phyloP scores from a whole-genome alignment of 495 filamentous ascomycete genomes.

The Tuber indicum region DNA sequence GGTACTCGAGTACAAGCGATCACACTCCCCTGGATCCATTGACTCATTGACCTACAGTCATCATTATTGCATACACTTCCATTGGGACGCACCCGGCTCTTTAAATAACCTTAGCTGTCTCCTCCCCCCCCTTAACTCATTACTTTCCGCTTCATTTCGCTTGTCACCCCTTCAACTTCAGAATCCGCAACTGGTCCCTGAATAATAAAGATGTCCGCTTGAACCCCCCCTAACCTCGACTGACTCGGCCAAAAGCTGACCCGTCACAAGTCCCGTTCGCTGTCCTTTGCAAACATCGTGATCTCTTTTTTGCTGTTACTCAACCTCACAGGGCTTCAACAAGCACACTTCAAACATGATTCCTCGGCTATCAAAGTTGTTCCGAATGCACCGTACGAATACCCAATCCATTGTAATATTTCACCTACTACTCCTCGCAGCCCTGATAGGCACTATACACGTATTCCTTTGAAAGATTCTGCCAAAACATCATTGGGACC shows the following conservation, averaged over 20 bases:
- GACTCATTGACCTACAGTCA: not conserved
- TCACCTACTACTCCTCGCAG: constrained; percentile 31
- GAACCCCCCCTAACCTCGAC: constrained; percentile 4
- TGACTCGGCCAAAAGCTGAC: constrained; percentile 23
- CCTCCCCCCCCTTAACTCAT: not conserved
- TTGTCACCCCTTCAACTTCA: not conserved
- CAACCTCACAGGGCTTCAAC: constrained; percentile 1
- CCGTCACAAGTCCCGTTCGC: constrained; percentile 10
- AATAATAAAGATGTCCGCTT: constrained; percentile 28
- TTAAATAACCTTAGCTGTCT: not conserved
- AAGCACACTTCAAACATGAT: constrained; percentile 52
- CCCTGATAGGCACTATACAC: constrained; percentile 19
- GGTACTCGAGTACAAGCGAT: too few species aligned
- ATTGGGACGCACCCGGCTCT: not conserved
- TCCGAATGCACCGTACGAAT: constrained; percentile 50
- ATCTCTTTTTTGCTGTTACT: constrained; percentile 6
- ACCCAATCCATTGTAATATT: constrained; percentile 45
- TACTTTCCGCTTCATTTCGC: not conserved
- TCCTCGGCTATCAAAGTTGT: constrained; percentile 52
- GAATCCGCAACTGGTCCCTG: not conserved
- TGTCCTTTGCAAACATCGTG: not conserved
- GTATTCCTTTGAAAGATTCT: not conserved
- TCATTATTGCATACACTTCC: not conserved
- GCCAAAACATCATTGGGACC: constrained; percentile 7
- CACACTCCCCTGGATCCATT: not conserved